phyloP scores from a whole-genome alignment of 371 early-diverging fungal genomes.

The Mucor plumbeus region DNA sequence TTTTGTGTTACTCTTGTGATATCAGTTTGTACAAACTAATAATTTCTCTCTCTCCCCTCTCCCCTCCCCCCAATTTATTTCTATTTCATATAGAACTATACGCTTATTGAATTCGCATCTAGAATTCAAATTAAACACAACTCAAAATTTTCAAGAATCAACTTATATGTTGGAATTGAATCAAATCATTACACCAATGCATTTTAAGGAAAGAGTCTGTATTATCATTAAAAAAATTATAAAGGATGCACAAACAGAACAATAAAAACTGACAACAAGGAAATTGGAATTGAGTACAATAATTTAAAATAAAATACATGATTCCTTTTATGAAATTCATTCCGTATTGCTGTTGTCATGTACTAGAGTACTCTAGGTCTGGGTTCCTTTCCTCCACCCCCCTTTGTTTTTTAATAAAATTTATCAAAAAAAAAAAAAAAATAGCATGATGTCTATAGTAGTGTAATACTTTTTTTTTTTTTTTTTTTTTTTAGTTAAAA shows the following conservation, averaged over 20 bases:
- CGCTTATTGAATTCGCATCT: conserved; percentile 25
- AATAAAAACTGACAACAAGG: neutral
- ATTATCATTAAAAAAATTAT: conserved; percentile 19
- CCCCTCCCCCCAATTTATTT: neutral
- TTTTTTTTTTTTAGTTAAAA: too few species aligned
- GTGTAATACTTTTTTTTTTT: too few species aligned
- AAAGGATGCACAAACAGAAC: neutral
- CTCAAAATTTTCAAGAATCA: neutral
- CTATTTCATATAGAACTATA: conserved; percentile 19
- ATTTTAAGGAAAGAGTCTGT: conserved; percentile 27
- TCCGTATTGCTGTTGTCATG: neutral
- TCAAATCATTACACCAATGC: neutral
- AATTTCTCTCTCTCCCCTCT: neutral
- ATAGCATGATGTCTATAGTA: too few species aligned
- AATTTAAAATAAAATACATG: neutral
- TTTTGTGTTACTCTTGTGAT: neutral
- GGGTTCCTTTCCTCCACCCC: neutral
- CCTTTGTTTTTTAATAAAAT: too few species aligned
- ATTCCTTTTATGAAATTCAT: neutral
- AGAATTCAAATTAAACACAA: conserved; percentile 21
- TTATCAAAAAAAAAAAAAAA: too few species aligned
- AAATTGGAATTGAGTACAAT: neutral
- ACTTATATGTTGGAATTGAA: conserved; percentile 3
- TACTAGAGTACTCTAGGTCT: neutral
- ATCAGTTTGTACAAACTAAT: neutral